Percentiles rank a stretch among this genome's conserved stretches.
Evolutionary conservation across 108 stramenopile genomes (phyloP).

Genomic region (Ochromonas danica): DNA sequence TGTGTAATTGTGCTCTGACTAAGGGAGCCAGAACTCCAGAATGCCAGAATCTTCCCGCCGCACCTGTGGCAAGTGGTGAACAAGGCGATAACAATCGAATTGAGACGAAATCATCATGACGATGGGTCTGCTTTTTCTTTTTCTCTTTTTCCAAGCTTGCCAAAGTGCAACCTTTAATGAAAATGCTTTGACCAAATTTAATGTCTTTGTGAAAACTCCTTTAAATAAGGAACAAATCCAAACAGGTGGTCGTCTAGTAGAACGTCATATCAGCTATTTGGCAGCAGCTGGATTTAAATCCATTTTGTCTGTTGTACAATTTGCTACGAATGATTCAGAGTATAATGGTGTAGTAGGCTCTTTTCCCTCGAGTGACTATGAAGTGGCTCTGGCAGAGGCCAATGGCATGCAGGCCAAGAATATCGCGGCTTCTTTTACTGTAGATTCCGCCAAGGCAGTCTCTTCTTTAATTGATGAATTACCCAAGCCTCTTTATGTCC

Average conservation of each 20-base stretch:
- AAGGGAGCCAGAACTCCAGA: too few relatives aligned
- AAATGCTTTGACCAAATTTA: neutral
- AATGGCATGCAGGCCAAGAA: neutral
- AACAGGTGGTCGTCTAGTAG: neutral
- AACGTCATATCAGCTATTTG: neutral
- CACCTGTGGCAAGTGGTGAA: too few relatives aligned
- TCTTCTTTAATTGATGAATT: slow-evolving; percentile 17
- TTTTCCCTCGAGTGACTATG: slow-evolving; percentile 8
- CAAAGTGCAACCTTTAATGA: neutral
- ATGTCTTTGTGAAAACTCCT: slow-evolving; percentile 1
- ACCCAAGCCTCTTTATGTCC: slow-evolving; percentile 21
- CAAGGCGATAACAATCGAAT: too few relatives aligned
- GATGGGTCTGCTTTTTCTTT: too few relatives aligned
- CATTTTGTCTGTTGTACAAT: neutral
- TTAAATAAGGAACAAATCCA: neutral
- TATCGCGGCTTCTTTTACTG: slow-evolving; percentile 3
- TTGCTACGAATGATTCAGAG: neutral
- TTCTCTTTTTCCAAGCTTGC: too few relatives aligned
- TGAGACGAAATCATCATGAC: too few relatives aligned
- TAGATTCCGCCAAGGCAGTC: neutral
- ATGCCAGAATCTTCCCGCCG: too few relatives aligned
- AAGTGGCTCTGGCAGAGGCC: neutral
- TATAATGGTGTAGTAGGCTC: slow-evolving; percentile 8
- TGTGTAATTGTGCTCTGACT: too few relatives aligned
- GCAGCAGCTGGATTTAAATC: neutral